These are phyloP conservation scores for Waltergamsia citrina DNA, from an alignment of 2,329 filamentous ascomycete species.

Conservation along the genomic window DNA sequence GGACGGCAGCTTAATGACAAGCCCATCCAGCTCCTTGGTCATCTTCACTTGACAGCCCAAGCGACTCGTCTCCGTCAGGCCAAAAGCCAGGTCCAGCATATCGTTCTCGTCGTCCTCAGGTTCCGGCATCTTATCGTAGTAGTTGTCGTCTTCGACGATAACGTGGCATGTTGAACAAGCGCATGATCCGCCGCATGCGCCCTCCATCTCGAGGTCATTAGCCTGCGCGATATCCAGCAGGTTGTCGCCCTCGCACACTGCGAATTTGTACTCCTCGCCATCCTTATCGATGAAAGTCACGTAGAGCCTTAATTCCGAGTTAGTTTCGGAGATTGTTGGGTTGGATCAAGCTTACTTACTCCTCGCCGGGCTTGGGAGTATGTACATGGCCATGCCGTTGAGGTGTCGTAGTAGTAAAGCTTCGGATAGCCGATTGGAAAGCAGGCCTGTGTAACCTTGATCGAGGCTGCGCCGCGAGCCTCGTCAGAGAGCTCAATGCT, in stretches of 20 bases:
- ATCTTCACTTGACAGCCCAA: conserved; percentile 88
- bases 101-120: conserved; percentile 77
- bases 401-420: conserved; percentile 56
- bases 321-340: conserved; percentile 5
- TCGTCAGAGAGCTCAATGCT: neutral
- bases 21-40: conserved; percentile 79
- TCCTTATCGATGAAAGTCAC: conserved; percentile 95
- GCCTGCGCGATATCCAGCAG: conserved; percentile 90
- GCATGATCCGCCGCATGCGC: conserved; percentile 89
- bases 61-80: conserved; percentile 73
- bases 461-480: no score
- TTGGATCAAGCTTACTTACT: conserved; percentile 47
- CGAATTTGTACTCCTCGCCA: conserved; percentile 62
- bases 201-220: conserved; percentile 96
- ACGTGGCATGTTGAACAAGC: conserved; percentile 92
- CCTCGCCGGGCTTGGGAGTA: conserved; percentile 81
- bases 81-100: conserved; percentile 86
- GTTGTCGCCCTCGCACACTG: conserved; percentile 81
- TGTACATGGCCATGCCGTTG: conserved; percentile 69
- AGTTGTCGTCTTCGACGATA: conserved; percentile 64
- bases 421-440: conserved; percentile 16
- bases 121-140: conserved; percentile 71
- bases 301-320: conserved; percentile 53
- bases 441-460: conserved; percentile 6
- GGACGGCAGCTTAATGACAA: conserved; percentile 75